Evolutionary conservation across 495 filamentous ascomycete species (phyloP).

Genomic region (Aspergillus kassunensis): DNA sequence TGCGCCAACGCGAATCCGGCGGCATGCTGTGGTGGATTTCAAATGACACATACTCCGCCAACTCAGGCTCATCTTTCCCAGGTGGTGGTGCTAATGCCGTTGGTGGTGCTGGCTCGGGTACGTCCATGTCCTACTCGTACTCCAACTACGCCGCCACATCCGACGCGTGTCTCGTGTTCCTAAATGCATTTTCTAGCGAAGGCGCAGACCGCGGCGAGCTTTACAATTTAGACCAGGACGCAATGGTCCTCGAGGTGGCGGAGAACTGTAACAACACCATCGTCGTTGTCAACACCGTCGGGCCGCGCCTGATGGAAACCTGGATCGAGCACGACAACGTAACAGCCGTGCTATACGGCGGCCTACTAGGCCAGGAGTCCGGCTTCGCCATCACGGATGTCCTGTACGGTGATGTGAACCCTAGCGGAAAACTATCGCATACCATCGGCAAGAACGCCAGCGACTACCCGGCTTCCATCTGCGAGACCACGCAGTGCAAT

Average conservation of each 20-base stretch:
- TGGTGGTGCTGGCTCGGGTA: conserved; percentile 14
- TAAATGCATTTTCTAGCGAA: conserved; percentile 54
- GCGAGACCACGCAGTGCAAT: conserved; percentile 57
- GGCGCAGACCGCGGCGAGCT: conserved; percentile 51
- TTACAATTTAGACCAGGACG: conserved; percentile 47
- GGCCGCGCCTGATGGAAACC: conserved; percentile 39
- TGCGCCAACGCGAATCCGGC: conserved; percentile 47
- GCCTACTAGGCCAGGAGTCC: conserved; percentile 56
- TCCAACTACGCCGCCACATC: conserved; percentile 45
- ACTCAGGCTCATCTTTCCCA: no score
- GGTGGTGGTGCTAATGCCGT: conserved; percentile 12
- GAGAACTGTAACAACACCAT: conserved; percentile 63
- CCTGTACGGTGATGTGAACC: conserved; percentile 56
- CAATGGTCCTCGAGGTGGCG: conserved; percentile 56
- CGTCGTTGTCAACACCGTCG: conserved; percentile 60
- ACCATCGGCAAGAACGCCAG: conserved; percentile 61
- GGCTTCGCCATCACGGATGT: conserved; percentile 54
- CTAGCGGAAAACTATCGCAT: conserved; percentile 65
- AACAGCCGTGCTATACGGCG: conserved; percentile 56
- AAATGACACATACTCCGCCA: conserved; percentile 41
- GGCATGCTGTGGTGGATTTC: conserved; percentile 43
- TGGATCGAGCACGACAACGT: conserved; percentile 56
- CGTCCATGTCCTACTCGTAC: conserved; percentile 12
- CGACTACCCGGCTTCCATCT: conserved; percentile 58
- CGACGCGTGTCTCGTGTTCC: conserved; percentile 60